Base-by-base conservation (phyloP, 352 stramenopile species). In the Globisporangium polare region DNA sequence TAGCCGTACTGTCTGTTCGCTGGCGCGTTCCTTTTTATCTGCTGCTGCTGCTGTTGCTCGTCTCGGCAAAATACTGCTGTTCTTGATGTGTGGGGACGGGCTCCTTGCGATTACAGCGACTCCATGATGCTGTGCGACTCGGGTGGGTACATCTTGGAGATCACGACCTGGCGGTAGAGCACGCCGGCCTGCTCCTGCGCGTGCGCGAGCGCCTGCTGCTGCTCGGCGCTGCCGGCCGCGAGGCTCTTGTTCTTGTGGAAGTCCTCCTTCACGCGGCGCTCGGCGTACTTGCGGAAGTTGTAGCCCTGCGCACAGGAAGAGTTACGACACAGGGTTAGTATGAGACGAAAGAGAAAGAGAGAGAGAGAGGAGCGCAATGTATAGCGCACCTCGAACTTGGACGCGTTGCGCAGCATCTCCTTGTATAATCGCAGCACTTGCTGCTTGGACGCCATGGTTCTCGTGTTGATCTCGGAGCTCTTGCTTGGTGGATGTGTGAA, bases 81-180 rank as follows among this genome's bases (percentile, higher is more conserved):
- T 18, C 22, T 35, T 18, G 29, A 9, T 33, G 29, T 33, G 24
- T 50, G n/a, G 45, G 0, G 24, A 18, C 8, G 24, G 24, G 22
- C 26, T 20, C 7, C 22, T 33, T 33, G 29, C 29, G 26, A 2
- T 61, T 53, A 70, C 43, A 72, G 49, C 29, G 53, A 42, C 45
- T 92, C 83, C 74, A 92, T 88, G 66, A 92, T 77, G 65, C 76
- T 92, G 70, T 84, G 79, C 29, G 73, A 53, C 46, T 75, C 63
- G 3, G 83, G 80, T 57, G 80, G 80, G 55, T 89, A 92, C 37
- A 92, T 63, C 67, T 83, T 86, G 41, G 80, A 86, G 24, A 92
- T 67, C 57, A 85, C 47, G 47, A 81, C 66, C 66, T 92, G 83
- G 35, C 80, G 83, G 42, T 83, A 76, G 27, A 92, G 68, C 54